Conservation (phyloP, 345 rosid genomes). For the Salix suchowensis region DNA sequence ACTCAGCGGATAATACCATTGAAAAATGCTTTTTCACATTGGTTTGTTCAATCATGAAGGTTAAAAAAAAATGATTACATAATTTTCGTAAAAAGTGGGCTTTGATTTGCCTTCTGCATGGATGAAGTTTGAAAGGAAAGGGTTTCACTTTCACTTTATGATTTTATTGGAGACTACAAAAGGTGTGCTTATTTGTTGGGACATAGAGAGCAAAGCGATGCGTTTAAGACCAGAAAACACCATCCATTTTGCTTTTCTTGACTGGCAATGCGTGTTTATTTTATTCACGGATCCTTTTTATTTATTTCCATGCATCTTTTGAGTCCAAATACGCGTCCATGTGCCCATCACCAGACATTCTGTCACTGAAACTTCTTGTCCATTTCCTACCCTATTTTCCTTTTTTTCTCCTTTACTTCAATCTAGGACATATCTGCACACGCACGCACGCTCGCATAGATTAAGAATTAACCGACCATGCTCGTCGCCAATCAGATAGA, state of each 20-base stretch:
- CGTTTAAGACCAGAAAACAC: slow-evolving; percentile 22
- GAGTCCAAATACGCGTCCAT: neutral
- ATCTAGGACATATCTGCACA: neutral
- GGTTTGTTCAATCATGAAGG: neutral
- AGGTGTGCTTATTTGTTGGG: slow-evolving; percentile 28
- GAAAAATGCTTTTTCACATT: neutral
- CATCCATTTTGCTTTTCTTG: slow-evolving; percentile 9
- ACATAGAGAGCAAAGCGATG: slow-evolving; percentile 28
- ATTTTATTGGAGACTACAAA: neutral
- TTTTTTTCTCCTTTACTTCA: neutral
- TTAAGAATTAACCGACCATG: neutral
- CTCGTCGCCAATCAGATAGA: neutral
- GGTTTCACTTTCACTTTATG: slow-evolving; percentile 20
- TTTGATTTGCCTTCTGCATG: neutral
- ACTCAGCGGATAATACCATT: neutral
- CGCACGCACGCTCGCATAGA: neutral
- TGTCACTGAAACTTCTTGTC: neutral
- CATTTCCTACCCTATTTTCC: neutral
- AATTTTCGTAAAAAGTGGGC: slow-evolving; percentile 40
- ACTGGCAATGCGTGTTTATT: neutral
- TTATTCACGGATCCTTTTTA: neutral
- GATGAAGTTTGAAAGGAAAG: slow-evolving; percentile 1
- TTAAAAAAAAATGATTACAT: slow-evolving; percentile 13
- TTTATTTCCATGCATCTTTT: neutral
- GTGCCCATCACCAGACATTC: neutral